Evolutionary conservation across 139 green algal species (phyloP).

Genomic region (Haematococcus lacustris): DNA sequence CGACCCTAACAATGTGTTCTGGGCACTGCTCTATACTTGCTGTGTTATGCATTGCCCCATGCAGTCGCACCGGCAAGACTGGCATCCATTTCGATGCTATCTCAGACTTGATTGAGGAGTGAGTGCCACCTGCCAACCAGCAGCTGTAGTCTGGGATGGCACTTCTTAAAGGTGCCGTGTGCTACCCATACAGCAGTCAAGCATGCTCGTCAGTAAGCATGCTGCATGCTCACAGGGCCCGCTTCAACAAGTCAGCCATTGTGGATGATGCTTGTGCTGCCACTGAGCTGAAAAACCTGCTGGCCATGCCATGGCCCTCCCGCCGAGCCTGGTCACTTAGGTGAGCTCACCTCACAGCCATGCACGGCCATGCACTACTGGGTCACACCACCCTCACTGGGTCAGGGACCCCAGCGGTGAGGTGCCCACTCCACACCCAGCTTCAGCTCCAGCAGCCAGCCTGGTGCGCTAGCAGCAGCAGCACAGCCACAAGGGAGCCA

Average conservation of each 20-base stretch:
- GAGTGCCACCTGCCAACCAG: not conserved
- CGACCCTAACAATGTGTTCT: not conserved
- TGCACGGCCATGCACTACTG: not conserved
- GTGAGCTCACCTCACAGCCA: not conserved
- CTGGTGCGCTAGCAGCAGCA: not conserved
- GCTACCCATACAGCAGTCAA: not conserved
- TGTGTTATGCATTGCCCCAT: not conserved
- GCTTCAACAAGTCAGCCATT: slow-evolving; percentile 11
- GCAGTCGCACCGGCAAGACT: not conserved
- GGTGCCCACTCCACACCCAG: not conserved
- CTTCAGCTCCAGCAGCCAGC: not conserved
- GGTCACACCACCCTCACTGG: not conserved
- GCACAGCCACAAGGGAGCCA: not conserved
- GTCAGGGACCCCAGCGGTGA: too few species aligned
- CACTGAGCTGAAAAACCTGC: slow-evolving; percentile 1
- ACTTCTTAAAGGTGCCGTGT: not conserved
- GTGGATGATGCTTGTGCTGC: not conserved
- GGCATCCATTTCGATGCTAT: slow-evolving; percentile 4
- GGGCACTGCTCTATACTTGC: not conserved
- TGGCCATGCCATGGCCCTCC: not conserved
- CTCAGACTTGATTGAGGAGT: slow-evolving; percentile 5
- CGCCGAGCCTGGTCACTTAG: not conserved
- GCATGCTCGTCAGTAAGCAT: not conserved
- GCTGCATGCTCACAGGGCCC: not conserved
- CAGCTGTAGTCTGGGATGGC: not conserved